These are phyloP conservation scores for Hyaloscypha variabilis DNA, from an alignment of 495 filamentous ascomycete species.

Conservation along the genomic window DNA sequence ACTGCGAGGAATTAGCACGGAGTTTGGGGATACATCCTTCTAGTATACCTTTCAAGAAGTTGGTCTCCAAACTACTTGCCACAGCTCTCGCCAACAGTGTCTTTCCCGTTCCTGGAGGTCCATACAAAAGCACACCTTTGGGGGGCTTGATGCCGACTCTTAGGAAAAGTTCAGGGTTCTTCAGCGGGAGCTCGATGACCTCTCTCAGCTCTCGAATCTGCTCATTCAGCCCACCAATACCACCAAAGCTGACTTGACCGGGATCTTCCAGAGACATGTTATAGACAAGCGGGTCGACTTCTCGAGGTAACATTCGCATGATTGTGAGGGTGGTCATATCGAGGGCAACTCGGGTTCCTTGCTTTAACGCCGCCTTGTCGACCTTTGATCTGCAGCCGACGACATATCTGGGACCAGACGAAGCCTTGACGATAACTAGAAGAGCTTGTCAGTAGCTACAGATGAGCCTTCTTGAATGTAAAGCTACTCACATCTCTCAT, in stretches of 20 bases:
- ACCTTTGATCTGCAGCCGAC: conserved; percentile 98
- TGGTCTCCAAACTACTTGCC: conserved; percentile 95
- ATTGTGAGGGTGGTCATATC: conserved; percentile 99
- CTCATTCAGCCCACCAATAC: conserved; percentile 98
- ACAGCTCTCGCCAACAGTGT: conserved; percentile 94
- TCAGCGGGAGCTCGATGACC: conserved; percentile 96
- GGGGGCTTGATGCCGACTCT: conserved; percentile 98
- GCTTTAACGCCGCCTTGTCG: conserved; percentile 94
- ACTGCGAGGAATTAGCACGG: conserved; percentile 53
- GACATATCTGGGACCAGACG: conserved; percentile 95
- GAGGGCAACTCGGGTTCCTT: conserved; percentile 95
- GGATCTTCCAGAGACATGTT: conserved; percentile 99
- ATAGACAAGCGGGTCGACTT: conserved; percentile 98
- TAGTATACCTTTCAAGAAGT: conserved; percentile 88
- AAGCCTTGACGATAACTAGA: conserved; percentile 77
- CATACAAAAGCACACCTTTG: conserved; percentile 96
- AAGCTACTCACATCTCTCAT: conserved; percentile 85
- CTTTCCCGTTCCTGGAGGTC: conserved; percentile 97
- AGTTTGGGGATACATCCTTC: neutral
- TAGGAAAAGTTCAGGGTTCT: conserved; percentile 97
- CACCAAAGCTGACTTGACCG: conserved; percentile 96
- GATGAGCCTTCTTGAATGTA: conserved; percentile 3
- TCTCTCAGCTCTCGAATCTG: conserved; percentile 98
- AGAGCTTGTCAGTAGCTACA: conserved; percentile 24
- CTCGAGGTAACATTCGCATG: conserved; percentile 99